Conservation (phyloP, 2,329 filamentous ascomycete species). For the Cadophora sp. region DNA sequence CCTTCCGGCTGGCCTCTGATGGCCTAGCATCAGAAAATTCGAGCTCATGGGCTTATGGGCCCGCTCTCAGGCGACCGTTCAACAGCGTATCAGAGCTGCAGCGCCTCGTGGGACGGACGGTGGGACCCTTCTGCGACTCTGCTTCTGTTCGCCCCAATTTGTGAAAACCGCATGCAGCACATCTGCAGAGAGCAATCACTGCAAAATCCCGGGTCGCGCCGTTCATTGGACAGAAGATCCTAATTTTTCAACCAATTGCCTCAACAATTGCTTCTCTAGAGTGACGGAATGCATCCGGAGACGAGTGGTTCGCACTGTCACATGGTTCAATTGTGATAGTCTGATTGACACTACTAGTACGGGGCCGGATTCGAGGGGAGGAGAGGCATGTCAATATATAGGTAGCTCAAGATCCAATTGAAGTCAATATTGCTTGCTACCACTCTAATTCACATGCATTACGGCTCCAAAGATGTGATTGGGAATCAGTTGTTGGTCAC, state of each 20-base stretch:
- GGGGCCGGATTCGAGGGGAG: slow-evolving; percentile 5
- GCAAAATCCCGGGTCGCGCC: slow-evolving; percentile 4
- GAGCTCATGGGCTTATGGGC: not conserved
- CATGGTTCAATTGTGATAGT: slow-evolving; percentile 10
- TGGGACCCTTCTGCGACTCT: not conserved
- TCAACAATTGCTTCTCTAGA: slow-evolving; percentile 7
- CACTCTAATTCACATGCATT: not conserved
- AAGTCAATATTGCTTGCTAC: not conserved
- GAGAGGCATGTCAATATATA: not conserved
- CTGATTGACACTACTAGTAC: not conserved
- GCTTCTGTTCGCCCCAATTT: slow-evolving; percentile 3
- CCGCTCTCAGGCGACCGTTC: slow-evolving; percentile 4
- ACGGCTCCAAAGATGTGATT: not conserved
- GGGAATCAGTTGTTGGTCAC: slow-evolving; percentile 6
- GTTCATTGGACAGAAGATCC: slow-evolving; percentile 19
- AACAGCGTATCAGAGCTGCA: slow-evolving; percentile 9
- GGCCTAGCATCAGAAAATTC: not conserved
- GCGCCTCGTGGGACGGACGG: slow-evolving; percentile 8
- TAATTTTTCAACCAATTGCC: slow-evolving; percentile 29
- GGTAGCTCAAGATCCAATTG: not conserved
- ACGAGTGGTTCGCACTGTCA: slow-evolving; percentile 19
- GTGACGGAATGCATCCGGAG: slow-evolving; percentile 21
- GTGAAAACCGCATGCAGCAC: slow-evolving; percentile 18
- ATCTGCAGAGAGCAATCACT: slow-evolving; percentile 18
- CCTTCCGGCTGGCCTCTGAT: not conserved